Evolutionary conservation across 768 basidiomycete species (phyloP).

Genomic region (Mycena epipterygia): DNA sequence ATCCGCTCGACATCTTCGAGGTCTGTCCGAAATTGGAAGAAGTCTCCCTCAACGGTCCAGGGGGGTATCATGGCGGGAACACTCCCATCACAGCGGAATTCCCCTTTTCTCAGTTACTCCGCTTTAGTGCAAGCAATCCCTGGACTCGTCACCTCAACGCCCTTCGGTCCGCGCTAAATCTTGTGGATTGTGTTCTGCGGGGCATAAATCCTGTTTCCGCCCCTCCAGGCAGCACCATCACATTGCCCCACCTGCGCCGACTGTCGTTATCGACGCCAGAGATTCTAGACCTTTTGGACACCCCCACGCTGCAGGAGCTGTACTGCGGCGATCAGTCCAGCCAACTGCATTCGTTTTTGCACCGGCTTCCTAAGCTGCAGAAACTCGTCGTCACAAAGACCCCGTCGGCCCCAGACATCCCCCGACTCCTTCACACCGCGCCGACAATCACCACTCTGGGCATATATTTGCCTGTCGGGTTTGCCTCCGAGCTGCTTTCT

Average conservation of each 20-base stretch:
- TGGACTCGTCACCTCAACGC: slow-evolving; percentile 5
- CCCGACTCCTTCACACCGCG: slow-evolving; percentile 6
- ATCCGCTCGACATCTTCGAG: neutral
- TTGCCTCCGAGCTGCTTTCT: neutral
- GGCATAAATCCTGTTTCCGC: neutral
- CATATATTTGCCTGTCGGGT: neutral
- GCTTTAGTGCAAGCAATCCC: neutral
- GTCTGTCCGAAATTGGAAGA: neutral
- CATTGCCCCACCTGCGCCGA: slow-evolving; percentile 2
- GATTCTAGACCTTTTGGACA: slow-evolving; percentile 4
- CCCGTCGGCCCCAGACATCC: neutral
- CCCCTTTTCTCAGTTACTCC: slow-evolving; percentile 1
- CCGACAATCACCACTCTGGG: slow-evolving; percentile 8
- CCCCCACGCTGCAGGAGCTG: slow-evolving; percentile 17
- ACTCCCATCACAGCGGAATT: neutral
- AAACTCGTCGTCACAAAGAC: neutral
- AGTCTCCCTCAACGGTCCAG: neutral
- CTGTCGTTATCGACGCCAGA: neutral
- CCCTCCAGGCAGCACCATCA: neutral
- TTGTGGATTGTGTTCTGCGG: neutral
- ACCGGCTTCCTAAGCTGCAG: neutral
- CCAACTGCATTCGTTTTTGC: neutral
- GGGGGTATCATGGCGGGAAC: neutral
- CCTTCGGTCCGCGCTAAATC: neutral
- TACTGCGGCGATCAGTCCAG: neutral